Evolutionary conservation across 306 rosid species (phyloP), one percentile per base, ranked within the genome.

Genomic region (Dalbergia cochinchinensis): DNA sequence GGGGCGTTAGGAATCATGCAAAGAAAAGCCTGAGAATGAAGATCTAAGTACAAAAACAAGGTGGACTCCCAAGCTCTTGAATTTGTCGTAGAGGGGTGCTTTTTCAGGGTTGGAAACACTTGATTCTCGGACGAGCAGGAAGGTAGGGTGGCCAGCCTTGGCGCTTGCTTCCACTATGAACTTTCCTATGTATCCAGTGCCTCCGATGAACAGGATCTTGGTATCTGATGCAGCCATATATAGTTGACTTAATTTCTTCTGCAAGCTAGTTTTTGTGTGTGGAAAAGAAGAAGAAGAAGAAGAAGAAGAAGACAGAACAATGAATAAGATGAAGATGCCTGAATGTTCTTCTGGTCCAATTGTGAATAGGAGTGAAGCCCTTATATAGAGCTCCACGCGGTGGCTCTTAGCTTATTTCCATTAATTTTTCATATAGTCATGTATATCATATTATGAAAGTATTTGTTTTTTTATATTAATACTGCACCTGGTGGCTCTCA

Each of bases 161-260:
- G 74, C 83, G 39, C 96, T 86, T 4, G 92, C 93, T 79, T 89
- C 90, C 0, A 89, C 93, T 1, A 91, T 67, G 80, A 83, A 91
- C 79, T 91, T 91, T 63, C 94, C 97, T 7, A 89, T 82, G 80
- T 82, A 91, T 1, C 94, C 94, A 0, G 92, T 91, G 50, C 96
- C 91, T 74, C 96, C 96, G 3, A 91, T 87, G 15, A 91, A 69
- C 65, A 91, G 74, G 77, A 91, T 59, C 87, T 71, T 91, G 82
- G 50, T n/a, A 0, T n/a, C 51, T 6, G 35, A 14, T 3, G 78
- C 35, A 11, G 78, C 78, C 78, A 74, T 74, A 37, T 6, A 14
- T 20, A 20, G 22, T 20, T 20, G 22, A 20, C 0, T 11, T 33
- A 47, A 45, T 31, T 4, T 12, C 2, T 39, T 8, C 35, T 2